A percentile compares a stretch with the other conserved stretches of the same genome.
phyloP scores from a whole-genome alignment of 2,329 filamentous ascomycete species.

The Chrysosporium queenslandicum region DNA sequence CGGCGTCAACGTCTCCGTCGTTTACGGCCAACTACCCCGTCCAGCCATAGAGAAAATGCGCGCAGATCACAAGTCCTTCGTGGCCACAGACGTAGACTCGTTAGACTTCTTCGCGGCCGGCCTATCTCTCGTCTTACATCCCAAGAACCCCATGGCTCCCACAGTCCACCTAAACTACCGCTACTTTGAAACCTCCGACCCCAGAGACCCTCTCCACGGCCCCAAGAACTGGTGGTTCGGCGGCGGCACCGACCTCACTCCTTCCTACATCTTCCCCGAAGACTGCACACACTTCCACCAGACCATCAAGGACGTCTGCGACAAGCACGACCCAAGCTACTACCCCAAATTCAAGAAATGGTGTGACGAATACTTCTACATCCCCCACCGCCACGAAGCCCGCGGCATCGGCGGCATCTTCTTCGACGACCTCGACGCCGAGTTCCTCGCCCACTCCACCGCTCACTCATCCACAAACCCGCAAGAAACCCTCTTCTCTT shows the following conservation, averaged over 20 bases:
- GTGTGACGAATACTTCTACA: slow-evolving; percentile 96
- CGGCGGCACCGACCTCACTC: slow-evolving; percentile 87
- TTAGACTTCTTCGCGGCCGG: slow-evolving; percentile 94
- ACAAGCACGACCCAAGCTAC: slow-evolving; percentile 84
- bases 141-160: slow-evolving; percentile 89
- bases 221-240: slow-evolving; percentile 92
- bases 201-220: slow-evolving; percentile 57
- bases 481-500: slow-evolving; percentile 80
- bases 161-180: slow-evolving; percentile 98
- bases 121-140: slow-evolving; percentile 85
- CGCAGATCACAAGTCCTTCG: slow-evolving; percentile 85
- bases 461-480: slow-evolving; percentile 57
- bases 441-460: slow-evolving; percentile 30
- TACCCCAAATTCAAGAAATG: slow-evolving; percentile 94
- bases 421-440: slow-evolving; percentile 86
- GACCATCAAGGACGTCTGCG: slow-evolving; percentile 84
- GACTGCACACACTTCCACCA: slow-evolving; percentile 95
- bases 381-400: slow-evolving; percentile 79
- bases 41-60: slow-evolving; percentile 88
- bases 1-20: slow-evolving; percentile 87
- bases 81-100: slow-evolving; percentile 62
- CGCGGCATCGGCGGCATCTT: slow-evolving; percentile 93
- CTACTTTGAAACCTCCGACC: slow-evolving; percentile 91
- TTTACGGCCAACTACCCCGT: slow-evolving; percentile 82
- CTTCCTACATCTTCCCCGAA: slow-evolving; percentile 89